Percentiles rank a stretch among this genome's conserved stretches.
These are phyloP conservation scores for Kwoniella dendrophila DNA, from an alignment of 768 basidiomycete species.

Conservation along the genomic window DNA sequence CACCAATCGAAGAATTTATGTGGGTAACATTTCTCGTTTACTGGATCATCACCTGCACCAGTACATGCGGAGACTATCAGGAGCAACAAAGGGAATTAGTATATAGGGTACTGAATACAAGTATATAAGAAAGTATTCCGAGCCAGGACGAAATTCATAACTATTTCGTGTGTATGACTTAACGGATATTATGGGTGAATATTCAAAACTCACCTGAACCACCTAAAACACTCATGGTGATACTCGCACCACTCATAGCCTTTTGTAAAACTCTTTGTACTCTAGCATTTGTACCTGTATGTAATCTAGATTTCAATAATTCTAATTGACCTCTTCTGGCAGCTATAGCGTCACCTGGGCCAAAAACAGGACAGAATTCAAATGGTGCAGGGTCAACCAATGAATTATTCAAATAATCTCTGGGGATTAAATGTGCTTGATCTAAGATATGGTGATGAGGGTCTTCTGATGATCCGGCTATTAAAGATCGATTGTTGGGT, in stretches of 20 bases:
- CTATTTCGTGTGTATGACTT: too few relatives aligned
- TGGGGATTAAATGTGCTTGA: conserved; percentile 58
- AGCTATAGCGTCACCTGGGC: conserved; percentile 77
- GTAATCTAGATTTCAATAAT: conserved; percentile 72
- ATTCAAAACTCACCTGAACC: conserved; percentile 69
- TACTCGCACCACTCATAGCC: conserved; percentile 78
- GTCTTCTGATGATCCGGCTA: conserved; percentile 16
- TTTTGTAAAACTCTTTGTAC: conserved; percentile 79
- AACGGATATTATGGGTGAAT: too few relatives aligned
- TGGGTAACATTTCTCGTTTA: conserved; percentile 83
- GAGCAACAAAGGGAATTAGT: neutral
- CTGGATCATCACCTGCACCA: conserved; percentile 87
- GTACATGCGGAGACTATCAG: conserved; percentile 83
- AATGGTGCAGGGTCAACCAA: conserved; percentile 68
- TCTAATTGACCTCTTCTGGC: conserved; percentile 73
- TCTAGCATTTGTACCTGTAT: conserved; percentile 77
- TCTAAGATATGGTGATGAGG: conserved; percentile 29
- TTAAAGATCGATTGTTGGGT: neutral
- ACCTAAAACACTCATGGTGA: conserved; percentile 86
- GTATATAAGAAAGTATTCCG: too few relatives aligned
- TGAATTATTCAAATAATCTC: conserved; percentile 78
- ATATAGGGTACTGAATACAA: too few relatives aligned
- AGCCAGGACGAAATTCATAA: too few relatives aligned
- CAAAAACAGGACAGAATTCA: conserved; percentile 85
- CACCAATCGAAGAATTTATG: conserved; percentile 97